Evolutionary conservation across 2,329 filamentous ascomycete species (phyloP).

Genomic region (Clarireedia paspali): DNA sequence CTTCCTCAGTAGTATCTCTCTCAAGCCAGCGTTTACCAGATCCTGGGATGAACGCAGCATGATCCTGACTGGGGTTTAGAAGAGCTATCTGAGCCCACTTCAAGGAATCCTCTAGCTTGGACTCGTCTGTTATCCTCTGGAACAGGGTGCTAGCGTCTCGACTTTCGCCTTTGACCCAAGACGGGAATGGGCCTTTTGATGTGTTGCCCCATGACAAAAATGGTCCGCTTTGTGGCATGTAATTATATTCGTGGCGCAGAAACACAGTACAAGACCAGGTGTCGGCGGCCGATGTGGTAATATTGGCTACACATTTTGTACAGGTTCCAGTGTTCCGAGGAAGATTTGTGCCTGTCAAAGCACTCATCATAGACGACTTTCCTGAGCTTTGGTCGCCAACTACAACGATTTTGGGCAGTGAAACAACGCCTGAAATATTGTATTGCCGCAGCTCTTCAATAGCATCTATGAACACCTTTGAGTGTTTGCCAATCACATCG

Average conservation of each 20-base stretch:
- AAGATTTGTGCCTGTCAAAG: constrained; percentile 61
- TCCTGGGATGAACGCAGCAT: constrained; percentile 35
- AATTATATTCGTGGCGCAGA: constrained; percentile 58
- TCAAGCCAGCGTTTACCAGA: constrained; percentile 28
- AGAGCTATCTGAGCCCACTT: constrained; percentile 71
- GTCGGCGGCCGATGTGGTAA: constrained; percentile 50
- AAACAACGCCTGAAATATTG: constrained; percentile 59
- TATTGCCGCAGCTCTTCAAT: constrained; percentile 63
- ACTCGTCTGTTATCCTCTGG: constrained; percentile 51
- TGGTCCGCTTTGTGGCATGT: constrained; percentile 24
- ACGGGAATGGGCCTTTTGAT: constrained; percentile 45
- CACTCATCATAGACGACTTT: constrained; percentile 62
- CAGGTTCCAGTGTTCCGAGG: constrained; percentile 67
- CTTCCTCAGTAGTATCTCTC: constrained; percentile 30
- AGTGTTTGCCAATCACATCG: constrained; percentile 35
- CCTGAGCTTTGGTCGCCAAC: constrained; percentile 81
- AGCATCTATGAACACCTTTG: constrained; percentile 58
- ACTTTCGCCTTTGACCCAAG: constrained; percentile 48
- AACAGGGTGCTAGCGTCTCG: constrained; percentile 44
- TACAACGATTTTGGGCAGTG: constrained; percentile 71
- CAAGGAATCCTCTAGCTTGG: constrained; percentile 59
- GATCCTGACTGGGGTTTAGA: constrained; percentile 55
- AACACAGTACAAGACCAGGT: constrained; percentile 64
- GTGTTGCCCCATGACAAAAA: constrained; percentile 3
- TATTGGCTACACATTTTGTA: constrained; percentile 74